phyloP scores from a whole-genome alignment of 495 filamentous ascomycete species.

The Umbilicaria muhlenbergii region DNA sequence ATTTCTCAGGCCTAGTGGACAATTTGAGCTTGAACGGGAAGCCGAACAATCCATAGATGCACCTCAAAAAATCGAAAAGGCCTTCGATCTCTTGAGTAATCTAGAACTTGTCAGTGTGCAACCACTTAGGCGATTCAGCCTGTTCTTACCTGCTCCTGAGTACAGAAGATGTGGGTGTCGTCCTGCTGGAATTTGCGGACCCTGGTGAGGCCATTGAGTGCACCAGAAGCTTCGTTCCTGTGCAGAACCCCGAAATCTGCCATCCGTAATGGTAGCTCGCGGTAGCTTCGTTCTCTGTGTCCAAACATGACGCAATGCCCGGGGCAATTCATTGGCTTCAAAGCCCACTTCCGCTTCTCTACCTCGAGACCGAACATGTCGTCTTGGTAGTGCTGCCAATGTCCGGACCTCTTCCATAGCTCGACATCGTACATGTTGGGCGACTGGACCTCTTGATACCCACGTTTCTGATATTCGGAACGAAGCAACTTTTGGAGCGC shows the following conservation, averaged over 20 bases:
- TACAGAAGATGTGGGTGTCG: conserved; percentile 88
- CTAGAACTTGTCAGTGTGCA: conserved; percentile 19
- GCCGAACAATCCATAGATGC: conserved; percentile 77
- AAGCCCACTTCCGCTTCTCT: conserved; percentile 63
- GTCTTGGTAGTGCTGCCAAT: conserved; percentile 90
- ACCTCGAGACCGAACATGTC: conserved; percentile 92
- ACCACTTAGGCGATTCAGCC: not conserved
- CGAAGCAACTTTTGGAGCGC: conserved; percentile 64
- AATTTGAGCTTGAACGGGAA: conserved; percentile 95
- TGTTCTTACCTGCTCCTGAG: conserved; percentile 44
- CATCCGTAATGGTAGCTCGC: conserved; percentile 75
- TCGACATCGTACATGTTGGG: conserved; percentile 90
- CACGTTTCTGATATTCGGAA: conserved; percentile 81
- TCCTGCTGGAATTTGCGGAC: conserved; percentile 92
- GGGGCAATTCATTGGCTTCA: conserved; percentile 99
- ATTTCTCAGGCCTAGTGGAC: conserved; percentile 88
- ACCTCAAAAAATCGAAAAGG: conserved; percentile 73
- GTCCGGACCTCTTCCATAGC: conserved; percentile 87
- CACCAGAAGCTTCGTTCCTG: conserved; percentile 86
- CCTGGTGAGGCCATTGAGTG: conserved; percentile 75
- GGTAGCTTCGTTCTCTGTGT: conserved; percentile 66
- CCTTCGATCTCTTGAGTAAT: conserved; percentile 71
- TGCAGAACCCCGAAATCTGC: conserved; percentile 95
- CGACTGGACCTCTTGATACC: conserved; percentile 86
- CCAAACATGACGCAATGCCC: conserved; percentile 68